Percentiles rank a stretch among this genome's conserved stretches.
phyloP scores from a whole-genome alignment of 805 yeast genomes.

The Ogataea parapolymorpha region DNA sequence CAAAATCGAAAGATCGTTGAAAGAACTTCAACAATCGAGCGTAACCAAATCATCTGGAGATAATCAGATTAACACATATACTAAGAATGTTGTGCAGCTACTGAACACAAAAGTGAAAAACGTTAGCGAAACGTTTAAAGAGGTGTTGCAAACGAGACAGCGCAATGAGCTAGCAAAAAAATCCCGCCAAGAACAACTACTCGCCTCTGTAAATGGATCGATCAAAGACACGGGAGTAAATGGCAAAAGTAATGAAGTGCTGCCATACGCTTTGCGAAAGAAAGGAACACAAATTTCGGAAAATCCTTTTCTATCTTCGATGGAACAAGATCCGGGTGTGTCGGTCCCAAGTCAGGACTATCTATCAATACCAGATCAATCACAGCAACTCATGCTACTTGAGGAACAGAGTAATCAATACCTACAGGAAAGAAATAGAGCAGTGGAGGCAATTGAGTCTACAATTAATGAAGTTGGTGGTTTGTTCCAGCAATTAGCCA shows the following conservation, averaged over 20 bases:
- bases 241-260: slow-evolving; percentile 7
- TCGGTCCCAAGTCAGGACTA: slow-evolving; percentile 44
- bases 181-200: slow-evolving; percentile 78
- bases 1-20: slow-evolving; percentile 68
- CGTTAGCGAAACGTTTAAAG: slow-evolving; percentile 86
- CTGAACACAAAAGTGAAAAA: slow-evolving; percentile 88
- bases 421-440: slow-evolving; percentile 77
- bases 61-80: slow-evolving; percentile 67
- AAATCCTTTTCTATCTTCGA: slow-evolving; percentile 35
- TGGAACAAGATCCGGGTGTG: slow-evolving; percentile 21
- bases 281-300: slow-evolving; percentile 27
- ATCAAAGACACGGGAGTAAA: slow-evolving; percentile 2
- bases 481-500: slow-evolving; percentile 88
- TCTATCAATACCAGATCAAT: slow-evolving; percentile 78
- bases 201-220: slow-evolving; percentile 45
- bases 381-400: slow-evolving; percentile 73
- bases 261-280: slow-evolving; percentile 30
- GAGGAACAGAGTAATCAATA: slow-evolving; percentile 82
- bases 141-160: slow-evolving; percentile 85
- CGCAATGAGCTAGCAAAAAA: slow-evolving; percentile 76
- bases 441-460: slow-evolving; percentile 95
- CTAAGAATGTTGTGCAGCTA: slow-evolving; percentile 81
- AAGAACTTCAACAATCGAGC: slow-evolving; percentile 51
- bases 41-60: slow-evolving; percentile 40
- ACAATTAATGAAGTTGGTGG: slow-evolving; percentile 96